Evolutionary conservation across 495 filamentous ascomycete genomes (phyloP), one percentile per base, ranked within the genome.

Genomic region (Daldinia decipiens): DNA sequence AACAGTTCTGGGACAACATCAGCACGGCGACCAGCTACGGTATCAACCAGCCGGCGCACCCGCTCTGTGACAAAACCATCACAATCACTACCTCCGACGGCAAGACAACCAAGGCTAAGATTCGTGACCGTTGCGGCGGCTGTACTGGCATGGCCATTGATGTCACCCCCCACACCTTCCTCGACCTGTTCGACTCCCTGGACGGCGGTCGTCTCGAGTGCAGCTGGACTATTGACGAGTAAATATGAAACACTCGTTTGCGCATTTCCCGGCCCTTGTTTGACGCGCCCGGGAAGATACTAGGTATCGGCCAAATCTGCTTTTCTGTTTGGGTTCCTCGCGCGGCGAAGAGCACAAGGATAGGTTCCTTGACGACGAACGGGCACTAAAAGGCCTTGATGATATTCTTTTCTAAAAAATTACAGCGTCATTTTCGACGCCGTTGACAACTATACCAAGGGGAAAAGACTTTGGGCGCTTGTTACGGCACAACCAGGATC

Each of bases 81-180:
- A 88, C 84, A 40, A 85, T 94, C 80, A 79, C 66, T 24, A 73
- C 70, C 47, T 80, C 82, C 70, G 76, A 81, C 34, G 89, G 89
- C 78, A 87, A 86, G 77, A 85, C 85, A 17, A 73, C 75, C 55
- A 82, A 68, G 4, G 91, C 86, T 39, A 83, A 59, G 12, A 86
- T 93, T 53, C 87, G 87, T 43, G 92, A 95, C 85, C 91, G 92
- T 81, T 95, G 92, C 83, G 86, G 86, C 76, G 90, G 90, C 74
- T 94, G 92, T 74, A 65, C 50, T 0, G 62, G 39, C 17, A 67
- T 68, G 56, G 75, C 79, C 59, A 82, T 88, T 38, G 86, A 88
- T 57, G 82, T 83, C 47, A 82, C 84, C 45, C 67, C 67, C n/a
- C 73, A 78, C 50, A 77, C 80, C 32, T 88, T 87, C 67, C 3